These are phyloP conservation scores for Hanseniaspora nectarophila DNA, from an alignment of 805 yeast species.

Conservation along the genomic window DNA sequence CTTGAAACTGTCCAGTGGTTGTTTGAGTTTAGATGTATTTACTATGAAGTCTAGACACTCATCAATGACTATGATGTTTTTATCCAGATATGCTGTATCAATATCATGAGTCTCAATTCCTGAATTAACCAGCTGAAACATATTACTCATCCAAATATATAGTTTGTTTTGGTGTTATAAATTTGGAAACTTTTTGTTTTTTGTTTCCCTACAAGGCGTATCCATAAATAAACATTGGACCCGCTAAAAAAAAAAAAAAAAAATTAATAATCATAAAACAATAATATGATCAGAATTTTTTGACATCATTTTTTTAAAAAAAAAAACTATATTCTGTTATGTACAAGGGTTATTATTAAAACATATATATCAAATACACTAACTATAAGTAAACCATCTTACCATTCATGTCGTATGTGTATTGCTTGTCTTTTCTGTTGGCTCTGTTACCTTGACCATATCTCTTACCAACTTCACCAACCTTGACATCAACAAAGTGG, in stretches of 20 bases:
- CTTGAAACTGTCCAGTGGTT: background rate
- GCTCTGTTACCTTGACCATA: constrained; percentile 88
- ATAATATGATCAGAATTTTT: no score
- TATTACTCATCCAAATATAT: background rate
- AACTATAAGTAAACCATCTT: constrained; percentile 32
- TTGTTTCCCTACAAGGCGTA: no score
- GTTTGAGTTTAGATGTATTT: background rate
- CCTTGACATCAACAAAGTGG: constrained; percentile 64
- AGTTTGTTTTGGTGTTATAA: no score
- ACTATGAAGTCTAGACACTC: constrained; percentile 6
- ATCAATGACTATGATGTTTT: background rate
- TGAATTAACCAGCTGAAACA: background rate
- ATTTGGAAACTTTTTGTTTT: no score
- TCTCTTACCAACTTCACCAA: constrained; percentile 79
- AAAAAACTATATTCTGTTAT: background rate
- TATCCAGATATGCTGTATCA: background rate
- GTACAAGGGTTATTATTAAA: background rate
- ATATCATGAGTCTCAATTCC: background rate
- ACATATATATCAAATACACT: background rate
- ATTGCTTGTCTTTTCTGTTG: constrained; percentile 66
- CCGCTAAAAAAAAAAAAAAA: no score
- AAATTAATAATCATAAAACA: no score
- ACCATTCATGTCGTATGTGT: constrained; percentile 60
- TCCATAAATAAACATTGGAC: no score
- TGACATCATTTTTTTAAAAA: background rate